phyloP scores from a whole-genome alignment of 2,329 filamentous ascomycete species.

The Cladosporium colombiae region DNA sequence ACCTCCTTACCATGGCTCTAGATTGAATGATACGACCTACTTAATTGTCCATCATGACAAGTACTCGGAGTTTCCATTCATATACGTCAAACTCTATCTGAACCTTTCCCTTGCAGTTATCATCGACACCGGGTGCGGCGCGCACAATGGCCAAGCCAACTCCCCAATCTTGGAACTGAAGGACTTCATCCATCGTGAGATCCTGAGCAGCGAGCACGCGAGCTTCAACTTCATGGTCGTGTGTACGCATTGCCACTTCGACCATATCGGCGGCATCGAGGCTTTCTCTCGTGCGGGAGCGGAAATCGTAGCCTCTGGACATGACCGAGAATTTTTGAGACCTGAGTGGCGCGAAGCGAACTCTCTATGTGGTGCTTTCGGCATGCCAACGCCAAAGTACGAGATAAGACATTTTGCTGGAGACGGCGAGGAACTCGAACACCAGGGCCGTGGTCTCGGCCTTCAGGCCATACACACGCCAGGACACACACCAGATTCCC shows the following conservation, averaged over 20 bases:
- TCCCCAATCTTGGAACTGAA: conserved; percentile 12
- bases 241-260: conserved; percentile 23
- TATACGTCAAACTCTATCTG: conserved; percentile 21
- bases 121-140: conserved; percentile 22
- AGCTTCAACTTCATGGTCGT: conserved; percentile 16
- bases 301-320: conserved; percentile 14
- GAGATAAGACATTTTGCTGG: conserved; percentile 45
- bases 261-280: conserved; percentile 22
- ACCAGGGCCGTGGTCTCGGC: conserved; percentile 30
- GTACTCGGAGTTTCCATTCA: conserved; percentile 20
- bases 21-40: conserved; percentile 14
- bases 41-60: conserved; percentile 22
- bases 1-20: background rate
- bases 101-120: conserved; percentile 2
- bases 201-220: conserved; percentile 5
- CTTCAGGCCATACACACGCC: conserved; percentile 50
- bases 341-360: conserved; percentile 35
- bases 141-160: background rate
- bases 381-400: conserved; percentile 43
- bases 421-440: conserved; percentile 39
- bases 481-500: conserved; percentile 50
- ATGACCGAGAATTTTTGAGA: conserved; percentile 13
- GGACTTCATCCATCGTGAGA: conserved; percentile 15
- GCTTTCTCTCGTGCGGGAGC: conserved; percentile 12
- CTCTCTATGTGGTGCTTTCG: conserved; percentile 45